A percentile compares a stretch with the other conserved stretches of the same genome.
phyloP scores from a whole-genome alignment of 1,139 yeast species.

The Debaryomyces sp. region DNA sequence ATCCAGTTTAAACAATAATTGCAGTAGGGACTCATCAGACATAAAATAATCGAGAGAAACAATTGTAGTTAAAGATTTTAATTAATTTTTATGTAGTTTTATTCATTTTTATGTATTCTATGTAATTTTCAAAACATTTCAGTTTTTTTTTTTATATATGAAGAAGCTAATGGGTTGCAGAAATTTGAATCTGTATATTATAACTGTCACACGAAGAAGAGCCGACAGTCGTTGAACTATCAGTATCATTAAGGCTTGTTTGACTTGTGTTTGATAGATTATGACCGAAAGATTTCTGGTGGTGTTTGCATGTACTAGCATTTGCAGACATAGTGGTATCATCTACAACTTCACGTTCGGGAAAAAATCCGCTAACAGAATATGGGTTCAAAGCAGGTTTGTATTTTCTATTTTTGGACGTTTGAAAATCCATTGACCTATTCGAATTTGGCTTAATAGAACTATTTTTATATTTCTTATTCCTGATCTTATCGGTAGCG shows the following conservation, averaged over 20 bases:
- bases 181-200: conserved; percentile 25
- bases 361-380: conserved; percentile 14
- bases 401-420: neutral
- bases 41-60: neutral
- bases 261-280: neutral
- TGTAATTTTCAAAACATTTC: neutral
- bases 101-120: neutral
- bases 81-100: neutral
- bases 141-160: too few species aligned
- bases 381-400: conserved; percentile 8
- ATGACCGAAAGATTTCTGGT: neutral
- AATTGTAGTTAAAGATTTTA: neutral
- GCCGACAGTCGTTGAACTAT: conserved; percentile 15
- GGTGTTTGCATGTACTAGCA: neutral
- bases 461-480: neutral
- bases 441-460: neutral
- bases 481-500: neutral
- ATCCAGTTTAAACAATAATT: neutral
- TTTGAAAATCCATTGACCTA: neutral
- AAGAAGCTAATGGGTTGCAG: conserved; percentile 8
- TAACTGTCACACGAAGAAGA: conserved; percentile 24
- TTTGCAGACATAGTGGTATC: neutral
- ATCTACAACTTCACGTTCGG: neutral
- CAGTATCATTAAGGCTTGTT: conserved; percentile 10
- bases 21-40: neutral